Percentiles rank a stretch among this genome's conserved stretches.
These are phyloP conservation scores for Fusarium compactum DNA, from an alignment of 2,329 filamentous ascomycete species.

Conservation along the genomic window DNA sequence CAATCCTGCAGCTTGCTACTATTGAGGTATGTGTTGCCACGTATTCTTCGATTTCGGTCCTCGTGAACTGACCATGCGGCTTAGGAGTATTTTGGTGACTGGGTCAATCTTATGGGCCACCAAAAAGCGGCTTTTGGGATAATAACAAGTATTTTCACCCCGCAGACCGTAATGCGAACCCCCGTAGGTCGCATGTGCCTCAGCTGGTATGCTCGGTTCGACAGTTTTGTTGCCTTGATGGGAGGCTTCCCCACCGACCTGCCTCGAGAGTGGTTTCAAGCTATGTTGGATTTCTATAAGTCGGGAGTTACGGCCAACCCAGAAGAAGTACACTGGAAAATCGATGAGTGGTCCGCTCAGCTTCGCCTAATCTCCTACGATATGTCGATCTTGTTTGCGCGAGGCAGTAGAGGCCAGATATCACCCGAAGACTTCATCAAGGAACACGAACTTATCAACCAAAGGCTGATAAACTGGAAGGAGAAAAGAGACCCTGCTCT, in stretches of 20 bases:
- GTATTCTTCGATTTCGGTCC: constrained; percentile 19
- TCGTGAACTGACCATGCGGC: constrained; percentile 18
- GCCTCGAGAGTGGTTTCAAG: constrained; percentile 81
- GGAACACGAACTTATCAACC: constrained; percentile 69
- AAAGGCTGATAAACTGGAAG: constrained; percentile 63
- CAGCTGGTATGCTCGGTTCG: constrained; percentile 91
- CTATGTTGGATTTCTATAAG: constrained; percentile 72
- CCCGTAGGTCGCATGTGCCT: constrained; percentile 79
- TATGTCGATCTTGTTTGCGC: constrained; percentile 81
- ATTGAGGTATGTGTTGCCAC: constrained; percentile 76
- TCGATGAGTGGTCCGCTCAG: constrained; percentile 74
- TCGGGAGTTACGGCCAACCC: constrained; percentile 71
- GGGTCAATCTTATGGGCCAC: constrained; percentile 92
- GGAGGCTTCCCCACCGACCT: constrained; percentile 81
- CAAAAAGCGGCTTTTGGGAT: constrained; percentile 90
- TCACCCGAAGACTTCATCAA: constrained; percentile 71
- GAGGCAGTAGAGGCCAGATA: constrained; percentile 73
- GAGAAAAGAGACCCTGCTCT: constrained; percentile 71
- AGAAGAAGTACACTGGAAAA: constrained; percentile 71
- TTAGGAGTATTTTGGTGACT: constrained; percentile 94
- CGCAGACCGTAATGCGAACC: constrained; percentile 78
- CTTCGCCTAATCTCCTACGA: constrained; percentile 82
- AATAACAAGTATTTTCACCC: constrained; percentile 80
- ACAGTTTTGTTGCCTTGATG: constrained; percentile 85
- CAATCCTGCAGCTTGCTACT: constrained; percentile 90